Base-by-base conservation (phyloP, 768 basidiomycete species). In the Boletus reticuloceps region DNA sequence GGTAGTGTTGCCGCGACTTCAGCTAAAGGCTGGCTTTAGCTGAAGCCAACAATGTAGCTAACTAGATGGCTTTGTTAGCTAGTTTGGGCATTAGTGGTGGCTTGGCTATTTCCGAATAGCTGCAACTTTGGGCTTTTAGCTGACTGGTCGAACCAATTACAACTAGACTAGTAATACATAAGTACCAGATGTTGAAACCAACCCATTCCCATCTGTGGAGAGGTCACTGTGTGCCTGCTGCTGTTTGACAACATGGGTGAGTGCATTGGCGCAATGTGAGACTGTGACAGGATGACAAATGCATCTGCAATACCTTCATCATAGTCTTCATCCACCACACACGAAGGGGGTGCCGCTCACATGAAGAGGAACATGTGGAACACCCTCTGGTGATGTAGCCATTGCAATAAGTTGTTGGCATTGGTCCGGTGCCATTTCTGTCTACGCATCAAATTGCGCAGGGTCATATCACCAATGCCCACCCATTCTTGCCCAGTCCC, bases 291-390 rank as follows among this genome's bases (percentile, higher is more conserved):
- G 3, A 80, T 83, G 71, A 97, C 90, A 32, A 97, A 74, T 0
- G 90, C 83, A 61, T 93, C 92, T 5, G 91, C 84, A 19, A 85
- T 89, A 25, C 88, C 90, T 69, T 94, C 94, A 62, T 98, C 94
- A 62, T 97, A 97, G 63, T 97, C 90, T 61, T 98, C 94, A 64
- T 97, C 93, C 17, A 95, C 80, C 2, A 82, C 73, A 8, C 94
- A 79, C 12, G 83, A 76, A 8, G 86, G 84, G 17, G 1, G 68
- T 48, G 27, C 70, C 61, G 16, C 64, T 64, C 51, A 59, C 60
- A 52, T 69, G 74, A 51, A 64, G 69, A 40, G 68, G 69, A 37
- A 59, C 58, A 39, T 59, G 65, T 10, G 69, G 39, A 37, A 67
- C 60, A 2, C 71, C 72, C 42, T 82, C 83, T 0, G 81, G 79